Evolutionary conservation across 805 yeast species (phyloP).

Genomic region (Metschnikowia henanensis): DNA sequence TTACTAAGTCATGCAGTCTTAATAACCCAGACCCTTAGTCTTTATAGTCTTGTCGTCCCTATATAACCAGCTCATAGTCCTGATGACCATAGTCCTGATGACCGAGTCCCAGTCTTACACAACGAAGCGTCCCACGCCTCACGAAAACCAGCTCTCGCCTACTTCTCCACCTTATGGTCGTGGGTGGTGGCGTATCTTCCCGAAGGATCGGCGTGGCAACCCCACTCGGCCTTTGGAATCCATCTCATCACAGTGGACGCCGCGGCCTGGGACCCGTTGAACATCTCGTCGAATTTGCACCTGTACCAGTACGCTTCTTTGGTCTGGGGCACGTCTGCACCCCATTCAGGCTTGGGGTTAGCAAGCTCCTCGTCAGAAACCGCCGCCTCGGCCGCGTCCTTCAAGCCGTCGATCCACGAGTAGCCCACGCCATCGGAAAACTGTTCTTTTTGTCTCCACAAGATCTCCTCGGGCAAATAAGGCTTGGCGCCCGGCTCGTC

Average conservation of each 20-base stretch:
- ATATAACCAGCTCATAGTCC: too few relatives aligned
- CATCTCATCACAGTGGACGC: conserved; percentile 98
- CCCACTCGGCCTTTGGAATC: conserved; percentile 99
- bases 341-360: conserved; percentile 95
- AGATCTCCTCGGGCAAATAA: conserved; percentile 92
- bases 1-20: too few relatives aligned
- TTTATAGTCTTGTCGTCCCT: too few relatives aligned
- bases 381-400: conserved; percentile 87
- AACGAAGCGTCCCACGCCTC: too few relatives aligned
- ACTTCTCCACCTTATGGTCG: conserved; percentile 48
- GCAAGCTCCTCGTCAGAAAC: conserved; percentile 90
- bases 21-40: too few relatives aligned
- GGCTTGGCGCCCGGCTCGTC: conserved; percentile 78
- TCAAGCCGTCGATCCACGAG: conserved; percentile 98
- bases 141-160: background rate
- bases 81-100: too few relatives aligned
- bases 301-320: conserved; percentile 99
- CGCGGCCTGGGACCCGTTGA: conserved; percentile 82
- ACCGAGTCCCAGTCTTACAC: too few relatives aligned
- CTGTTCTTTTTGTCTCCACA: conserved; percentile 99
- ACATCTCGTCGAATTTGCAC: conserved; percentile 90
- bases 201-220: conserved; percentile 97
- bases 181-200: conserved; percentile 96
- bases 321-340: conserved; percentile 89
- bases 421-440: conserved; percentile 99